Percentiles rank a stretch among this genome's conserved stretches.
These are phyloP conservation scores for Dalbergia cultrata DNA, from an alignment of 306 rosid genomes.

Conservation along the genomic window DNA sequence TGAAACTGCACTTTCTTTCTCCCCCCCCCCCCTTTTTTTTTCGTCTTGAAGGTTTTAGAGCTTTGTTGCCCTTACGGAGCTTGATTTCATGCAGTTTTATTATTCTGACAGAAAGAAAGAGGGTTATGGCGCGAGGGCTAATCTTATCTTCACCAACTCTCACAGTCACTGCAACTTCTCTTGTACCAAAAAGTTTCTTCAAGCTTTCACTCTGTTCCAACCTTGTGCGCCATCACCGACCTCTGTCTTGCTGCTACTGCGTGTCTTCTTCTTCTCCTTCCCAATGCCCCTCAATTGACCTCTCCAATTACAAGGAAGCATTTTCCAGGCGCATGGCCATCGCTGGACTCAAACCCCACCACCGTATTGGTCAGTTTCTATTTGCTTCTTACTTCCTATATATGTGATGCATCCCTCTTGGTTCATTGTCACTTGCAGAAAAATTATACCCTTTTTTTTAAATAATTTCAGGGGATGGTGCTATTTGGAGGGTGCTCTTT, in stretches of 20 bases:
- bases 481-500: slow-evolving; percentile 32
- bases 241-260: slow-evolving; percentile 49
- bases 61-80: too few species aligned
- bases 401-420: background rate
- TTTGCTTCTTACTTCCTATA: background rate
- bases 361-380: slow-evolving; percentile 67
- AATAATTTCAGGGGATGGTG: background rate
- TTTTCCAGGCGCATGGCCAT: slow-evolving; percentile 87
- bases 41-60: too few species aligned
- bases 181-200: slow-evolving; percentile 48
- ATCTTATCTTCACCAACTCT: slow-evolving; percentile 50
- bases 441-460: background rate
- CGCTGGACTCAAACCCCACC: slow-evolving; percentile 92
- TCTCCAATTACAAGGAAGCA: slow-evolving; percentile 64
- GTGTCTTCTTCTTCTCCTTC: slow-evolving; percentile 46
- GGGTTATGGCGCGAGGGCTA: slow-evolving; percentile 73
- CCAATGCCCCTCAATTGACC: slow-evolving; percentile 58
- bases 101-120: background rate
- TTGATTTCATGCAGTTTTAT: background rate
- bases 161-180: slow-evolving; percentile 48
- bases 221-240: slow-evolving; percentile 35
- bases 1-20: too few species aligned
- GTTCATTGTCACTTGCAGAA: background rate
- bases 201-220: slow-evolving; percentile 45
- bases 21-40: too few species aligned